Percentiles rank a stretch among this genome's conserved stretches.
Evolutionary conservation across 169 alveolate species (phyloP).

Genomic region (Neospora caninum): DNA sequence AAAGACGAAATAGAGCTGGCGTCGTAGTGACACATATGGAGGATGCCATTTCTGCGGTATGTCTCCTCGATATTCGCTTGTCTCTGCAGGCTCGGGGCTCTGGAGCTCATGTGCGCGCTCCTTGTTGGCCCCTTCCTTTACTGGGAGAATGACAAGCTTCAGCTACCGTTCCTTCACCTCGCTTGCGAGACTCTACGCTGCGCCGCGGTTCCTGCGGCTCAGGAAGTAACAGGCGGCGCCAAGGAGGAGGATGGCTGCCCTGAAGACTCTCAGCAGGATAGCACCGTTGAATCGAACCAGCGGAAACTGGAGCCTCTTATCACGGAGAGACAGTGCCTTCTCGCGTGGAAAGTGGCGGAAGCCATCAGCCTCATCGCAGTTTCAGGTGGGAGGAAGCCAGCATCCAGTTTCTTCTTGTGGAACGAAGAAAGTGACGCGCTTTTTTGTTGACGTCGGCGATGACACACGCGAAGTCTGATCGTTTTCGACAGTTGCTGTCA

Average conservation of each 20-base stretch:
- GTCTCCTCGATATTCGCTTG: neutral
- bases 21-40: too few species aligned
- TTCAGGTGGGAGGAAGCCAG: neutral
- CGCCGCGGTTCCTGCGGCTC: neutral
- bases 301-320: neutral
- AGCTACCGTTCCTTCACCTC: constrained; percentile 11
- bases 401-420: too few species aligned
- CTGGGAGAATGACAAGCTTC: constrained; percentile 18
- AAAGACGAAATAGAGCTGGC: too few species aligned
- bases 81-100: neutral
- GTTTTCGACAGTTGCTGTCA: too few species aligned
- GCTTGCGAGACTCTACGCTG: neutral
- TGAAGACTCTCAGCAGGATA: neutral
- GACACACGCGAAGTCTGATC: too few species aligned
- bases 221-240: neutral
- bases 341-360: constrained; percentile 13
- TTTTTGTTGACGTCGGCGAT: too few species aligned
- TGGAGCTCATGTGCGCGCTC: constrained; percentile 14
- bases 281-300: neutral
- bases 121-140: constrained; percentile 4
- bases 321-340: neutral
- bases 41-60: too few species aligned
- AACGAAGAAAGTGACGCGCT: too few species aligned
- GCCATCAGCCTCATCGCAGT: constrained; percentile 6
- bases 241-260: neutral